Base-by-base conservation (phyloP, 2,329 filamentous ascomycete genomes). In the Pestalotiopsis sp. region DNA sequence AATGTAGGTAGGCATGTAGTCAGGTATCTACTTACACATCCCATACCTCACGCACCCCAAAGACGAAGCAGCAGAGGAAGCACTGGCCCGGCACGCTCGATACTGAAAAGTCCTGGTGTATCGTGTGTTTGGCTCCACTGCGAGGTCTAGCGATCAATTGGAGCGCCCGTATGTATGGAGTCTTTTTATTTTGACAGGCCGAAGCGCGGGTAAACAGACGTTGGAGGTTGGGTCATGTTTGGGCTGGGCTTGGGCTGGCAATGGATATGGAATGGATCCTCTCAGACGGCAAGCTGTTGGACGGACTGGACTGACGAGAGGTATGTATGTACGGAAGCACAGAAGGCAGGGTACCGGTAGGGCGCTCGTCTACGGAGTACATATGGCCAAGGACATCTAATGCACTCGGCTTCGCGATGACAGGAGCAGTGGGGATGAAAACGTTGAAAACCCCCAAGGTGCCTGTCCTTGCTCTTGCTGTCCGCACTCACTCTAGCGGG, bases 101-200 rank as follows among this genome's bases (percentile, higher is more conserved):
- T 52, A 17, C 45, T 57, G 23, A 45, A 20, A n/a, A 27, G 3
- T 5, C 20, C 49, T n/a, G 41, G 31, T 23, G 39, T 17, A 64
- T 25, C 20, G 25, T 68, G 68, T 41, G 66, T 63, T 27, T 65
- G 56, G 39, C 71, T 70, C 70, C 73, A 74, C 72, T 70, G 67
- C 52, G 68, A 70, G 72, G 64, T 68, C 70, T 70, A 76, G 76
- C 76, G 75, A 75, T 77, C 75, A 76, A 74, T 76, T 72, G 64
- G 72, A 71, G 69, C n/a, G 59, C 25, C 59, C 59, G 59, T 36
- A 52, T 23, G 45, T 52, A 39, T 14, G 31, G 27, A 13, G 59
- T 61, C n/a, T 36, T n/a, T n/a, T 36, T 36, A 31, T 20, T 27
- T 20, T 59, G 25, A 36, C 12, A 70, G 68, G 71, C 71, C 66